These are phyloP conservation scores for Mayamaea pseudoterrestris DNA, from an alignment of 108 stramenopile genomes.

Conservation along the genomic window DNA sequence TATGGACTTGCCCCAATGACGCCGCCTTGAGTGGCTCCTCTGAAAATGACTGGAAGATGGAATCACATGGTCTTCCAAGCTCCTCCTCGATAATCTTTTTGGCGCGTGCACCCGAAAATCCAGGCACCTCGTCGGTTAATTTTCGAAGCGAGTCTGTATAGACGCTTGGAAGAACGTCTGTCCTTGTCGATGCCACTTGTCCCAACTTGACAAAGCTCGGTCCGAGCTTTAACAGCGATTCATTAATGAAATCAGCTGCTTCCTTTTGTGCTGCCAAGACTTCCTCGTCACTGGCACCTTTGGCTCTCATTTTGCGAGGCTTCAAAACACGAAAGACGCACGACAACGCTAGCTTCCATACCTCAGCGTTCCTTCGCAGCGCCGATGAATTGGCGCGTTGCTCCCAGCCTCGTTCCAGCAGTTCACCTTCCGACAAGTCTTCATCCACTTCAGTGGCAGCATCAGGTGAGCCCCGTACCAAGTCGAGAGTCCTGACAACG, in stretches of 20 bases:
- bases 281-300: constrained; percentile 56
- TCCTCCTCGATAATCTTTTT: constrained; percentile 80
- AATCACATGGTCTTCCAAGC: constrained; percentile 57
- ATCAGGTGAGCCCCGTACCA: constrained; percentile 25
- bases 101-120: constrained; percentile 74
- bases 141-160: constrained; percentile 83
- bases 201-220: constrained; percentile 94
- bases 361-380: constrained; percentile 66
- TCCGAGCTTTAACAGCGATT: constrained; percentile 77
- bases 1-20: constrained; percentile 89
- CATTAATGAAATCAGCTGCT: constrained; percentile 77
- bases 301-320: constrained; percentile 54
- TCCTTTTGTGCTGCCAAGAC: constrained; percentile 45
- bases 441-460: constrained; percentile 14
- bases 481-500: constrained; percentile 35
- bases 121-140: constrained; percentile 93
- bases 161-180: constrained; percentile 81
- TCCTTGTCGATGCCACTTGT: constrained; percentile 51
- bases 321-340: constrained; percentile 64
- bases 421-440: constrained; percentile 39
- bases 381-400: constrained; percentile 46
- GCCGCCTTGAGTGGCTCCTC: constrained; percentile 82
- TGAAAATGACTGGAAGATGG: constrained; percentile 78
- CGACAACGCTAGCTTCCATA: constrained; percentile 81
- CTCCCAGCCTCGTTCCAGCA: constrained; percentile 71